Evolutionary conservation across 352 stramenopile genomes (phyloP).

Genomic region (Phytopythium helicoides): DNA sequence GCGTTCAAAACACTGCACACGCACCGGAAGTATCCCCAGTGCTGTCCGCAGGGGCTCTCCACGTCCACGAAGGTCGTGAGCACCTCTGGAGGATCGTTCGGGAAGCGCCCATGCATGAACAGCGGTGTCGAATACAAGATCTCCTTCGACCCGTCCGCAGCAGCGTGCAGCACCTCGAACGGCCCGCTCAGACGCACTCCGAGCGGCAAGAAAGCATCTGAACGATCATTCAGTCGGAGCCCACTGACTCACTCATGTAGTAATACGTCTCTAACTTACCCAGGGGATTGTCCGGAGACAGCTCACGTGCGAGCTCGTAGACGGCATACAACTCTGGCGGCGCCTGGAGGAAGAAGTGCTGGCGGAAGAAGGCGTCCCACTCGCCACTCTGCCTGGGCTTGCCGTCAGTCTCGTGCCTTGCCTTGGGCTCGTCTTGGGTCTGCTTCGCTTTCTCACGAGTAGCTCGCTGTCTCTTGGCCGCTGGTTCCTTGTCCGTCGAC

Average conservation of each 20-base stretch:
- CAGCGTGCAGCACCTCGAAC: constrained; percentile 44
- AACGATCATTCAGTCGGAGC: neutral
- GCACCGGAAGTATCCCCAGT: constrained; percentile 61
- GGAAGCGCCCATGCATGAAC: constrained; percentile 51
- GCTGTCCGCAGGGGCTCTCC: constrained; percentile 13
- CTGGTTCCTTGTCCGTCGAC: too few species aligned
- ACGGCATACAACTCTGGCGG: constrained; percentile 44
- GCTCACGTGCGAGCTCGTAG: constrained; percentile 32
- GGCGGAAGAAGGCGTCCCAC: constrained; percentile 40
- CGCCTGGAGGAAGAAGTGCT: constrained; percentile 28
- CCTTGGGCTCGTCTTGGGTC: neutral
- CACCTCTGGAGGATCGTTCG: constrained; percentile 55
- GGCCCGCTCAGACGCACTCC: constrained; percentile 38
- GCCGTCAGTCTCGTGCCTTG: neutral
- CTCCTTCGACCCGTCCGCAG: constrained; percentile 5
- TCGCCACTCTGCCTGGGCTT: constrained; percentile 2
- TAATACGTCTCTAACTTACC: constrained; percentile 18
- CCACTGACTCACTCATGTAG: too few species aligned
- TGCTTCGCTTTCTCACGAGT: constrained; percentile 7
- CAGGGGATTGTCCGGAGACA: constrained; percentile 26
- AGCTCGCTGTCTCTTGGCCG: neutral
- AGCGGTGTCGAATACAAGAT: constrained; percentile 34
- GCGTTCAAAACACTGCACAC: neutral
- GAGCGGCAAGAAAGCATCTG: constrained; percentile 52
- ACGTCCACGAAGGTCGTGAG: constrained; percentile 25